Percentiles rank a stretch among this genome's conserved stretches.
phyloP scores from a whole-genome alignment of 2,329 filamentous ascomycete genomes.

The Onygenales sp. region DNA sequence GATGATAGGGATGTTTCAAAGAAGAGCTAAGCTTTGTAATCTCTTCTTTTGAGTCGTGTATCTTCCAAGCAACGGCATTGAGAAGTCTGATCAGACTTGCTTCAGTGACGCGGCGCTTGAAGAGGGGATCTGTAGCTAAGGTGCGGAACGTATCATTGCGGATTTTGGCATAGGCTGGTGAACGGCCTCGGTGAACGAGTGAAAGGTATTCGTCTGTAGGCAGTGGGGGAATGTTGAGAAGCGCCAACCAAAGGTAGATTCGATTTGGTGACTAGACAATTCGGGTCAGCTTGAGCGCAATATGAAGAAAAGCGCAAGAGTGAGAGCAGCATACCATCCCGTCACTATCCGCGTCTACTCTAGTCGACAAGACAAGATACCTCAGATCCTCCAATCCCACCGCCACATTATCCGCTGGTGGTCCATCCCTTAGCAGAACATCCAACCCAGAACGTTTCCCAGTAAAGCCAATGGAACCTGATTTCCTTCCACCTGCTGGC shows the following conservation, averaged over 20 bases:
- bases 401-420: slow-evolving; percentile 54
- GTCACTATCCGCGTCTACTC: slow-evolving; percentile 42
- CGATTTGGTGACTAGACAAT: slow-evolving; percentile 67
- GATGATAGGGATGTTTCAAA: slow-evolving; percentile 20
- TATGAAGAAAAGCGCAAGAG: slow-evolving; percentile 2
- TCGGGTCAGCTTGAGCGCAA: slow-evolving; percentile 5
- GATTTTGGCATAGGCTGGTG: slow-evolving; percentile 92
- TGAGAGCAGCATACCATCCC: slow-evolving; percentile 37
- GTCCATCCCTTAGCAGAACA: slow-evolving; percentile 69
- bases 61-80: slow-evolving; percentile 89
- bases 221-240: slow-evolving; percentile 78
- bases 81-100: slow-evolving; percentile 88
- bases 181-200: slow-evolving; percentile 85
- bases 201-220: slow-evolving; percentile 80
- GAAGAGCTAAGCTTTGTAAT: slow-evolving; percentile 23
- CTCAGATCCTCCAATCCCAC: slow-evolving; percentile 38
- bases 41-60: slow-evolving; percentile 62
- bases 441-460: slow-evolving; percentile 52
- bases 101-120: slow-evolving; percentile 88
- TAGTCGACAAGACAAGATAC: slow-evolving; percentile 40
- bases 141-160: slow-evolving; percentile 98
- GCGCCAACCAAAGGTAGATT: slow-evolving; percentile 92
- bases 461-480: slow-evolving; percentile 31
- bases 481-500: slow-evolving; percentile 30
- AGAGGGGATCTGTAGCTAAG: slow-evolving; percentile 91